phyloP scores from a whole-genome alignment of 2,329 filamentous ascomycete genomes.

The Didymella exigua region DNA sequence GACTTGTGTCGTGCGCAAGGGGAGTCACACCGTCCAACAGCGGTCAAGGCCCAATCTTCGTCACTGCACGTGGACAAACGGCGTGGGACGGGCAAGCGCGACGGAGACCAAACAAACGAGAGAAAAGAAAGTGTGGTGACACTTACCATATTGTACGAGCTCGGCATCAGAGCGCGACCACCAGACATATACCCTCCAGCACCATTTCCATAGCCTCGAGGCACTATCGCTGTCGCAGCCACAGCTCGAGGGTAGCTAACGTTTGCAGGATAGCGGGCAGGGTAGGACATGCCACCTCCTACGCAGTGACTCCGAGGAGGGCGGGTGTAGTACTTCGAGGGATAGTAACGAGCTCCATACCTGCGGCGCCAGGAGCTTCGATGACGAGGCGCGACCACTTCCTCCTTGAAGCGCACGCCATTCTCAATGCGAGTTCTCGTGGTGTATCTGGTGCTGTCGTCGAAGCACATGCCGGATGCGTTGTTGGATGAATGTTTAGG shows the following conservation, averaged over 20 bases:
- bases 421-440: constrained; percentile 23
- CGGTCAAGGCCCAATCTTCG: neutral
- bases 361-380: constrained; percentile 28
- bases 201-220: constrained; percentile 20
- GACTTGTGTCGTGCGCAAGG: neutral
- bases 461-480: constrained; percentile 32
- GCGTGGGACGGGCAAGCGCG: constrained; percentile 21
- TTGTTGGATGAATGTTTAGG: neutral
- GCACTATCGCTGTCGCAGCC: constrained; percentile 2
- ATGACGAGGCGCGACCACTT: constrained; percentile 10
- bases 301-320: constrained; percentile 21
- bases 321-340: constrained; percentile 32
- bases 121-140: constrained; percentile 15
- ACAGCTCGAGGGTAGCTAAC: constrained; percentile 6
- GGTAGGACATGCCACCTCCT: constrained; percentile 1
- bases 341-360: constrained; percentile 36
- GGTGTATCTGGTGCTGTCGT: constrained; percentile 26
- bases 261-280: constrained; percentile 18
- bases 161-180: constrained; percentile 28
- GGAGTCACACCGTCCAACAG: neutral
- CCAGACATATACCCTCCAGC: constrained; percentile 19
- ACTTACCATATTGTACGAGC: constrained; percentile 33
- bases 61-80: constrained; percentile 20
- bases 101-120: constrained; percentile 10
- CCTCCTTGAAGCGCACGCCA: constrained; percentile 18